A percentile compares a stretch with the other conserved stretches of the same genome.
Evolutionary conservation across 371 early-diverging fungal genomes (phyloP).

Genomic region (Rhizopus microsporus): DNA sequence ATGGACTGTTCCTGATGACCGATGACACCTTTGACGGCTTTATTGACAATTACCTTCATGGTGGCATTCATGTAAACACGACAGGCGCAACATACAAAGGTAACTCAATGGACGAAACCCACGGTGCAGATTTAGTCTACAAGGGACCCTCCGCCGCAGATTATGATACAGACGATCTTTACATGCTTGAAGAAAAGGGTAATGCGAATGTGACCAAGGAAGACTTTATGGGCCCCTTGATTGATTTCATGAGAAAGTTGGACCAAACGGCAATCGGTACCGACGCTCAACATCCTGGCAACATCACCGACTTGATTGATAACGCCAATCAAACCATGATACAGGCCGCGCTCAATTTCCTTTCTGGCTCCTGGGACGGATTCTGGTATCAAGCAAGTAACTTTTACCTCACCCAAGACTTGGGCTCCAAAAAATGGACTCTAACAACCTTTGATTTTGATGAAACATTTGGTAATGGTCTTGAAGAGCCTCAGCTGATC

Average conservation of each 20-base stretch:
- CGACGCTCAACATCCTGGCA: slow-evolving; percentile 28
- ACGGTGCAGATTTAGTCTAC: slow-evolving; percentile 37
- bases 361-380: slow-evolving; percentile 56
- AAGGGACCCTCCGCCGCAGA: slow-evolving; percentile 27
- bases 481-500: slow-evolving; percentile 27
- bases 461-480: slow-evolving; percentile 52
- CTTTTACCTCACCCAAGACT: slow-evolving; percentile 50
- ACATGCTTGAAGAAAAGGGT: slow-evolving; percentile 37
- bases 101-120: slow-evolving; percentile 26
- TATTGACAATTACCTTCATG: slow-evolving; percentile 43
- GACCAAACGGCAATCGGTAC: slow-evolving; percentile 16
- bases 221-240: slow-evolving; percentile 23
- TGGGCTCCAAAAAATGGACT: slow-evolving; percentile 45
- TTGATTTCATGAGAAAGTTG: slow-evolving; percentile 29
- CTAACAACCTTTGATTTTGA: slow-evolving; percentile 57
- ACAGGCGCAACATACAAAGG: slow-evolving; percentile 42
- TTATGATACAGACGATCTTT: slow-evolving; percentile 33
- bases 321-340: slow-evolving; percentile 44
- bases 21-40: slow-evolving; percentile 54
- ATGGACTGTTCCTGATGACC: slow-evolving; percentile 55
- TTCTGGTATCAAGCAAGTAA: slow-evolving; percentile 48
- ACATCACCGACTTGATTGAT: slow-evolving; percentile 35
- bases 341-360: slow-evolving; percentile 46
- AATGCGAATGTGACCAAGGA: slow-evolving; percentile 20
- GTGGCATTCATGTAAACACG: slow-evolving; percentile 22